A percentile compares a stretch with the other conserved stretches of the same genome.
Evolutionary conservation across 2,329 filamentous ascomycete species (phyloP).

Genomic region (Cladophialophora immunda): DNA sequence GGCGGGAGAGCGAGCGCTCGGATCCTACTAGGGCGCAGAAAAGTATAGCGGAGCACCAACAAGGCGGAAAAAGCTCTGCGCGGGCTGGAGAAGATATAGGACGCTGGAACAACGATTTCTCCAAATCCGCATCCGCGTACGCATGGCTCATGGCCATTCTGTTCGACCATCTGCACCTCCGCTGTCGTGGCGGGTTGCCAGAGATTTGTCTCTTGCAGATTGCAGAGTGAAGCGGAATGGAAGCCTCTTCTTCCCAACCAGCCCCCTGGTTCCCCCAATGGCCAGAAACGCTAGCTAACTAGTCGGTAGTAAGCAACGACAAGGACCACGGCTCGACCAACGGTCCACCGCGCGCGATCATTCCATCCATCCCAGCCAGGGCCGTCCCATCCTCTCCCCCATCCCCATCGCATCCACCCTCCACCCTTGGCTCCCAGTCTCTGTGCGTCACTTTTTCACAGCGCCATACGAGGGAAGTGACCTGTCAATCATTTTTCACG

Average conservation of each 20-base stretch:
- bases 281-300: conserved; percentile 7
- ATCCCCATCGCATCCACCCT: background rate
- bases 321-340: conserved; percentile 1
- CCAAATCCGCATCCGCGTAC: conserved; percentile 5
- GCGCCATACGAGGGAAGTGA: background rate
- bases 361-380: background rate
- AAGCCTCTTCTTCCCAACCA: conserved; percentile 8
- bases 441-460: background rate
- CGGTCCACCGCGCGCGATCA: background rate
- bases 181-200: conserved; percentile 2
- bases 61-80: conserved; percentile 16
- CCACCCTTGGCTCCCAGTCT: background rate
- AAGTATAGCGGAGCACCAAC: conserved; percentile 12
- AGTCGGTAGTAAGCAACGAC: conserved; percentile 7
- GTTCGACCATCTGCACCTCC: background rate
- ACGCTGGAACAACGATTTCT: conserved; percentile 12
- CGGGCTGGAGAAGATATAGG: conserved; percentile 13
- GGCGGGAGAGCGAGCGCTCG: conserved; percentile 19
- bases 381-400: background rate
- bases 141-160: background rate
- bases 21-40: conserved; percentile 17
- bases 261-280: conserved; percentile 9
- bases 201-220: conserved; percentile 7
- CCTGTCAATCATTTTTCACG: conserved; percentile 26
- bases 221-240: conserved; percentile 21